Evolutionary conservation across 2,329 filamentous ascomycete species (phyloP).

Genomic region (Penicillium verrucosum): DNA sequence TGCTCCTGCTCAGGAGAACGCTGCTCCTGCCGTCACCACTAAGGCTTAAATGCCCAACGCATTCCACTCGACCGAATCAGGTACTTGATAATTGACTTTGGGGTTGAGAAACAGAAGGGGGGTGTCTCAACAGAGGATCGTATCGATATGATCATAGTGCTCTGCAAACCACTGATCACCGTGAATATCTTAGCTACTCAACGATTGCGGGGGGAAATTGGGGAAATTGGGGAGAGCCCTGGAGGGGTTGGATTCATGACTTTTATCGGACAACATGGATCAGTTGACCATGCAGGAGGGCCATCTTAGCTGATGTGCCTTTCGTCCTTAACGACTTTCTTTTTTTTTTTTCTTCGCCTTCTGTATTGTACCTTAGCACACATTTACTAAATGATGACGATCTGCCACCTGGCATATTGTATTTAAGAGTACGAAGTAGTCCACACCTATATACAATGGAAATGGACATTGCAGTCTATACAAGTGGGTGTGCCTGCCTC

Average conservation of each 20-base stretch:
- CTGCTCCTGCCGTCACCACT: conserved; percentile 25
- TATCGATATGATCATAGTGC: conserved; percentile 30
- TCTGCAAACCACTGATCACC: conserved; percentile 4
- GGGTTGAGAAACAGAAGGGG: conserved; percentile 12
- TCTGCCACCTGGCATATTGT: conserved; percentile 26
- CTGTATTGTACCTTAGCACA: conserved; percentile 43
- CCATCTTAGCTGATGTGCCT: conserved; percentile 20
- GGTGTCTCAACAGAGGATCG: conserved; percentile 1
- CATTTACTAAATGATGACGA: conserved; percentile 39
- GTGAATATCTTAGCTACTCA: conserved; percentile 28
- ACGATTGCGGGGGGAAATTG: conserved; percentile 10
- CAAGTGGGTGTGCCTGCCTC: background rate
- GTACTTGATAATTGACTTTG: conserved; percentile 15
- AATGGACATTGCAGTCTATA: background rate
- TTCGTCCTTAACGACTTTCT: conserved; percentile 34
- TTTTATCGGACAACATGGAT: conserved; percentile 24
- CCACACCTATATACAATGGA: background rate
- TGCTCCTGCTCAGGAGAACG: conserved; percentile 22
- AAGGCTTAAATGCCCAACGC: conserved; percentile 30
- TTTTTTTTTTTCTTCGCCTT: conserved; percentile 37
- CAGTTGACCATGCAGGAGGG: conserved; percentile 22
- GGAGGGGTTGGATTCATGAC: conserved; percentile 25
- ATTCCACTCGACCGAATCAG: conserved; percentile 19
- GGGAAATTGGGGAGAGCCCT: conserved; percentile 16
- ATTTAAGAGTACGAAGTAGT: background rate